A percentile compares a stretch with the other conserved stretches of the same genome.
Conservation (phyloP, 495 filamentous ascomycete species). For the Penicillium lividum region DNA sequence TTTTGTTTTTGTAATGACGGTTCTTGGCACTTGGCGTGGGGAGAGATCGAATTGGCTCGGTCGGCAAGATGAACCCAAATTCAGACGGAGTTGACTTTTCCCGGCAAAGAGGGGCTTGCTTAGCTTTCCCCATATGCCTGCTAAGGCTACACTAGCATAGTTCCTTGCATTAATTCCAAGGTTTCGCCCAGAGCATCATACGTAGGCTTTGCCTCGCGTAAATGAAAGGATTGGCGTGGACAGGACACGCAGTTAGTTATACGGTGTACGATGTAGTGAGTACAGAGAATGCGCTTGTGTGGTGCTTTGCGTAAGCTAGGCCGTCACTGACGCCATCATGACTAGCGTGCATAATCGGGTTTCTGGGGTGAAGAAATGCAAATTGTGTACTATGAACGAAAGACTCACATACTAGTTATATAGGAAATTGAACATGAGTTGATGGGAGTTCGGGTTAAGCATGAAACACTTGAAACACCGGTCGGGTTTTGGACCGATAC, state of each 20-base stretch:
- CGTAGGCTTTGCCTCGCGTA: neutral
- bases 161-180: conserved; percentile 18
- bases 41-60: conserved; percentile 14
- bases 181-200: neutral
- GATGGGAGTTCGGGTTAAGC: conserved; percentile 3
- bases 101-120: conserved; percentile 2
- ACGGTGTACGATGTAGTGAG: neutral
- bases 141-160: neutral
- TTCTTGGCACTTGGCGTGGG: conserved; percentile 25
- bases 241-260: neutral
- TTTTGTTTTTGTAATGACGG: conserved; percentile 4
- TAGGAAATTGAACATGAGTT: neutral
- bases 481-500: neutral
- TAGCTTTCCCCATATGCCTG: conserved; percentile 5
- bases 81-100: conserved; percentile 9
- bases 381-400: neutral
- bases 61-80: conserved; percentile 17
- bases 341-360: neutral
- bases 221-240: neutral
- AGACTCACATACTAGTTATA: neutral
- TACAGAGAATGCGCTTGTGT: neutral
- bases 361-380: neutral
- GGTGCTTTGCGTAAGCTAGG: conserved; percentile 3
- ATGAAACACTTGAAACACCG: conserved; percentile 7
- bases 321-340: conserved; percentile 1